These are phyloP conservation scores for Aristolochia californica DNA, from an alignment of 164 flowering plant species.

Conservation along the genomic window DNA sequence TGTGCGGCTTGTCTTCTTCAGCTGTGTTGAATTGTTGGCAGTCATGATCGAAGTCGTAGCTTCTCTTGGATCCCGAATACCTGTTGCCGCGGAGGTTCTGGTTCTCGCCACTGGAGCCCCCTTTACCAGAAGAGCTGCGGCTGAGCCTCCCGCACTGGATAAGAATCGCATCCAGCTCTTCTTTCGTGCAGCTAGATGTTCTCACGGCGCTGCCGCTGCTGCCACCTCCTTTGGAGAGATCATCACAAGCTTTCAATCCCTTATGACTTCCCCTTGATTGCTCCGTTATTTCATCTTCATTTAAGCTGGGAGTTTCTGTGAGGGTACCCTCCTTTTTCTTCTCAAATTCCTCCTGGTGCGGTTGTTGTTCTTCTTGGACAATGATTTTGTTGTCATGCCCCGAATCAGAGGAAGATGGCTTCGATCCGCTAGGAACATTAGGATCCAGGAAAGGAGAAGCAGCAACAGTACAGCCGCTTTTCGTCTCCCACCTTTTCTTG, in stretches of 20 bases:
- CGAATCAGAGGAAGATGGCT: too few species aligned
- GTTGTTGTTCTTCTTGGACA: slow-evolving; percentile 4
- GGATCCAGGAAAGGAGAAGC: slow-evolving; percentile 9
- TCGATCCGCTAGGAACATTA: too few species aligned
- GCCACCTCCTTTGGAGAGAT: background rate
- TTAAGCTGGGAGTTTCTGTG: slow-evolving; percentile 33
- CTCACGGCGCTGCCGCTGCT: slow-evolving; percentile 24
- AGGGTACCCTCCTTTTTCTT: slow-evolving; percentile 31
- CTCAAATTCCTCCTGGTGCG: slow-evolving; percentile 7
- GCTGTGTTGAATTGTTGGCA: background rate
- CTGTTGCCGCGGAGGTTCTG: slow-evolving; percentile 19
- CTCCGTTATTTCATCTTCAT: slow-evolving; percentile 11
- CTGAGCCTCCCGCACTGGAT: slow-evolving; percentile 92
- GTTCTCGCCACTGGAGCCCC: slow-evolving; percentile 4
- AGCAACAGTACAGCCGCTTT: slow-evolving; percentile 2
- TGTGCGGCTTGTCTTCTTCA: slow-evolving; percentile 4
- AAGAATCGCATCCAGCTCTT: slow-evolving; percentile 84
- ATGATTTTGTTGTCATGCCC: slow-evolving; percentile 1
- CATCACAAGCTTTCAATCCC: slow-evolving; percentile 1
- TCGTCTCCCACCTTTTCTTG: slow-evolving; percentile 31
- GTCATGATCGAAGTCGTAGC: slow-evolving; percentile 60
- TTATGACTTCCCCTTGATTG: background rate
- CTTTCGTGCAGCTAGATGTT: slow-evolving; percentile 85
- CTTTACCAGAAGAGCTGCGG: slow-evolving; percentile 69
- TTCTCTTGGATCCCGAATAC: slow-evolving; percentile 79